These are phyloP conservation scores for Alternaria angustiovoidea DNA, from an alignment of 2,329 filamentous ascomycete genomes.

Conservation along the genomic window DNA sequence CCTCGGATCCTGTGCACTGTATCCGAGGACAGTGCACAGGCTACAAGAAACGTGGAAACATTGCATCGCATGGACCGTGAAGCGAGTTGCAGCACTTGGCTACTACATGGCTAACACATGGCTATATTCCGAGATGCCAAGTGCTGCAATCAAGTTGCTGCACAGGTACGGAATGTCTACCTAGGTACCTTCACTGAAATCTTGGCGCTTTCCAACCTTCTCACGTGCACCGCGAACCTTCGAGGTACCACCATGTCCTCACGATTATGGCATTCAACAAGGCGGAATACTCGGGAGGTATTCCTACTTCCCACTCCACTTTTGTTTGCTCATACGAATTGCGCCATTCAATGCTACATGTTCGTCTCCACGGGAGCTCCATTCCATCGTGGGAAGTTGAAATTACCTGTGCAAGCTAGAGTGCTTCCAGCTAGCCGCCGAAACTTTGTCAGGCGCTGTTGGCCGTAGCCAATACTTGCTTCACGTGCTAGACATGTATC, in stretches of 20 bases:
- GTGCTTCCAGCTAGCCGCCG: constrained; percentile 23
- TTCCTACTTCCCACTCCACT: not conserved
- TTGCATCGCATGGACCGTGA: not conserved
- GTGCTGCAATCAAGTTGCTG: not conserved
- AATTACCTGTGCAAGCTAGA: constrained; percentile 24
- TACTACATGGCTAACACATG: not conserved
- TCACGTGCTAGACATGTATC: constrained; percentile 21
- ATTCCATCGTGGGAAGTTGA: constrained; percentile 17
- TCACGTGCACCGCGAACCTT: not conserved
- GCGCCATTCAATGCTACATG: constrained; percentile 3
- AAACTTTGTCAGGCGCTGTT: constrained; percentile 11
- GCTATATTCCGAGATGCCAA: not conserved
- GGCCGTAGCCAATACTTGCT: constrained; percentile 15
- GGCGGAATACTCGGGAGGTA: not conserved
- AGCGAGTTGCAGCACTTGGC: constrained; percentile 1
- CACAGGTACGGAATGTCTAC: not conserved
- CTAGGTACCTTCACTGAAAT: not conserved
- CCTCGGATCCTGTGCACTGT: not conserved
- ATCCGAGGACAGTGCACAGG: not conserved
- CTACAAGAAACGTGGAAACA: not conserved
- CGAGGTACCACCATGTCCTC: not conserved
- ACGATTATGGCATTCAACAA: not conserved
- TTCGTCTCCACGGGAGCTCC: constrained; percentile 4
- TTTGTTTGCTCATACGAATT: not conserved
- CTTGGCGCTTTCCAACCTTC: not conserved